These are phyloP conservation scores for Phaeodactylum tricornutum DNA, from an alignment of 108 stramenopile genomes.

Conservation along the genomic window DNA sequence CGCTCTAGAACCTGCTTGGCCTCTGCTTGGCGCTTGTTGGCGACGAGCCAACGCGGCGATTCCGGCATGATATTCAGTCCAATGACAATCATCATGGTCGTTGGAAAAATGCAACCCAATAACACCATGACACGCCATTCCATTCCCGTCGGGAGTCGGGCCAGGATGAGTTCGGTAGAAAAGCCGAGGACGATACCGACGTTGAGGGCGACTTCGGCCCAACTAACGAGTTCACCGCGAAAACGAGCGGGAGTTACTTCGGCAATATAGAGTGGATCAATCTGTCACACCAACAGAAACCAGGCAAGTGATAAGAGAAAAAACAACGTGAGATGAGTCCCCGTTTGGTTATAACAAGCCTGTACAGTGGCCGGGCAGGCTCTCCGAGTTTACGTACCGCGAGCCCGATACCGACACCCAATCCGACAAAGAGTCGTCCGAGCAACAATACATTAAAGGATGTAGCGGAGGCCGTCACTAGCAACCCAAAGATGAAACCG, in stretches of 20 bases:
- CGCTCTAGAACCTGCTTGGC: conserved; percentile 34
- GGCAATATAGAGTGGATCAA: conserved; percentile 63
- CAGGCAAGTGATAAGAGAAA: not conserved
- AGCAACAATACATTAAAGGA: conserved; percentile 33
- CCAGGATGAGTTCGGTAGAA: conserved; percentile 25
- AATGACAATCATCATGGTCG: conserved; percentile 37
- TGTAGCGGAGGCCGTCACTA: conserved; percentile 20
- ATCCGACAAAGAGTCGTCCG: conserved; percentile 44
- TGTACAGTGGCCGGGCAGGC: no score
- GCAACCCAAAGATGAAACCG: conserved; percentile 41
- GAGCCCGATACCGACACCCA: conserved; percentile 59
- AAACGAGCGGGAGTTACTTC: conserved; percentile 41
- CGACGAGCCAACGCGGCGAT: conserved; percentile 73
- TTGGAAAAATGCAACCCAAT: conserved; percentile 40
- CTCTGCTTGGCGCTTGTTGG: conserved; percentile 34
- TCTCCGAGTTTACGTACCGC: conserved; percentile 11
- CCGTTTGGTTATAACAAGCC: no score
- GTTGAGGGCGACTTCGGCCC: conserved; percentile 48
- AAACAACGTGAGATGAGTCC: not conserved
- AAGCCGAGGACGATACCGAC: conserved; percentile 57
- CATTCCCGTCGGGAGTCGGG: conserved; percentile 7
- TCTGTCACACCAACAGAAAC: no score
- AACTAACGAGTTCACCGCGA: conserved; percentile 50
- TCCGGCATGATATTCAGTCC: conserved; percentile 60
- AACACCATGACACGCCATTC: conserved; percentile 54